These are phyloP conservation scores for Solanum ahanhuiri DNA, from an alignment of 257 asterid species.

Conservation along the genomic window DNA sequence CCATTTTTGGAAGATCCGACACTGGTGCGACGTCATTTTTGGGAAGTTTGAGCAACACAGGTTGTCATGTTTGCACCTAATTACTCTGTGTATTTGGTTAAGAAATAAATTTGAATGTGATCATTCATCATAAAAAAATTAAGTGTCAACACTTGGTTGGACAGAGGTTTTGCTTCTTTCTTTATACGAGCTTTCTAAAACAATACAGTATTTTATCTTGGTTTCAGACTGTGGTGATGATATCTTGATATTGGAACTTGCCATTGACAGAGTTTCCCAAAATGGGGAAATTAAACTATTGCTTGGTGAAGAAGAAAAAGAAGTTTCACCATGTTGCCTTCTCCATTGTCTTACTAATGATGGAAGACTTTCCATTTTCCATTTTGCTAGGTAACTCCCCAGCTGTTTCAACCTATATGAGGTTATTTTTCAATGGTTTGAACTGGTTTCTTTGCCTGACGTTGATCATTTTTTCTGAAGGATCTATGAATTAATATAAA, in stretches of 20 bases:
- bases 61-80: too few relatives aligned
- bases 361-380: constrained; percentile 72
- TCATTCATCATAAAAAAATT: too few relatives aligned
- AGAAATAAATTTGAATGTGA: too few relatives aligned
- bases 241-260: constrained; percentile 60
- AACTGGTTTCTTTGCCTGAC: background rate
- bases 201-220: background rate
- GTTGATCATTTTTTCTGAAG: background rate
- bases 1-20: too few relatives aligned
- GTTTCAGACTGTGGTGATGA: constrained; percentile 64
- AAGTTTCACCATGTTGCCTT: constrained; percentile 78
- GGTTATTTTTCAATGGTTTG: background rate
- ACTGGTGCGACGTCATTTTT: too few relatives aligned
- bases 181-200: background rate
- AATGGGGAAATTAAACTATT: constrained; percentile 34
- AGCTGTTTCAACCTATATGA: background rate
- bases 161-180: background rate
- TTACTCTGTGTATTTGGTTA: too few relatives aligned
- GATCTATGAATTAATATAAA: background rate
- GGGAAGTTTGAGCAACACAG: too few relatives aligned
- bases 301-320: constrained; percentile 64
- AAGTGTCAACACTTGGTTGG: too few relatives aligned
- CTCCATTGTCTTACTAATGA: constrained; percentile 67
- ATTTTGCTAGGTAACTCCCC: constrained; percentile 68
- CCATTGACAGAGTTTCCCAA: constrained; percentile 63